Evolutionary conservation across 352 stramenopile species (phyloP).

Genomic region (Globisporangium paddicum): DNA sequence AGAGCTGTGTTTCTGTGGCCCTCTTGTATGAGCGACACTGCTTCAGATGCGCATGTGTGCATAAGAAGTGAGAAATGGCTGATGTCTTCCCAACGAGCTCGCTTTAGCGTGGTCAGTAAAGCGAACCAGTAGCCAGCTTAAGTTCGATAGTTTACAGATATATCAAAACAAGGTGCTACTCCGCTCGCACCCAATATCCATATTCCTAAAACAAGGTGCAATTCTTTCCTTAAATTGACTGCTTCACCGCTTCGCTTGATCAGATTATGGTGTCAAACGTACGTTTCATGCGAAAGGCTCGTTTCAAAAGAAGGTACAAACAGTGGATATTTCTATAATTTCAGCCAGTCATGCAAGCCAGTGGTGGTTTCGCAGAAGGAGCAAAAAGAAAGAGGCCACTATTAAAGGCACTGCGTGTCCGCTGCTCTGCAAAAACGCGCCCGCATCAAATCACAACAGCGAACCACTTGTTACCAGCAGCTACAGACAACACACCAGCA

Average conservation of each 20-base stretch:
- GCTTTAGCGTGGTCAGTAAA: constrained; percentile 1
- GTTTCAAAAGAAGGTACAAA: background rate
- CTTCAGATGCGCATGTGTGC: background rate
- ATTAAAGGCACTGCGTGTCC: background rate
- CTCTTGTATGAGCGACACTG: background rate
- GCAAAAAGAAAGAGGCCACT: background rate
- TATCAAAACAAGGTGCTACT: background rate
- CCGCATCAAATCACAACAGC: background rate
- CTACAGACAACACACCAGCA: background rate
- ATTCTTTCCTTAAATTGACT: background rate
- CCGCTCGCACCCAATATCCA: background rate
- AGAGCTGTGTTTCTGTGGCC: no score
- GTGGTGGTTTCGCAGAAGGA: constrained; percentile 3
- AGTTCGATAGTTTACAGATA: background rate
- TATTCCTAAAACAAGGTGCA: background rate
- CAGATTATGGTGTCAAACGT: no score
- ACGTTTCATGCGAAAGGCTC: no score
- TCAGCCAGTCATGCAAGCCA: background rate
- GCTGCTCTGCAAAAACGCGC: background rate
- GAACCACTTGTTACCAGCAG: background rate
- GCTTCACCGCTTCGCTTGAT: background rate
- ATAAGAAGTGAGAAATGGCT: background rate
- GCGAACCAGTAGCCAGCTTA: background rate
- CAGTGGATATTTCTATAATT: constrained; percentile 7
- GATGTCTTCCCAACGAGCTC: background rate